A percentile compares a stretch with the other conserved stretches of the same genome.
Conservation (phyloP, 352 stramenopile species). For the Pythium vanterpoolii region DNA sequence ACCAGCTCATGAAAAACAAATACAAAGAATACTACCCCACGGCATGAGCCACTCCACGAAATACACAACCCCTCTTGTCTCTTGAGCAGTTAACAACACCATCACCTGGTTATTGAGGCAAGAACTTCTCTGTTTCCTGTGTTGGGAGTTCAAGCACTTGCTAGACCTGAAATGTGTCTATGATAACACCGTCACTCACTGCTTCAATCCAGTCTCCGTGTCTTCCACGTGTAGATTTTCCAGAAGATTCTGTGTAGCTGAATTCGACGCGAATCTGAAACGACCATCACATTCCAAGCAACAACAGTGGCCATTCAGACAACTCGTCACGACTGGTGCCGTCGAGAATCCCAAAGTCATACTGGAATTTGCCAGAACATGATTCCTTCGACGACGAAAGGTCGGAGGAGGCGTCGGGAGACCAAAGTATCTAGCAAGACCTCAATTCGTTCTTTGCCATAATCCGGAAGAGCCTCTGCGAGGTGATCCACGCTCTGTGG, state of each 20-base stretch:
- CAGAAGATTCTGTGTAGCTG: neutral
- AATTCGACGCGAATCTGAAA: neutral
- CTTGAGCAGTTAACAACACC: neutral
- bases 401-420: slow-evolving; percentile 64
- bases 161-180: neutral
- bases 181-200: neutral
- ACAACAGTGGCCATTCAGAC: neutral
- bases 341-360: slow-evolving; percentile 20
- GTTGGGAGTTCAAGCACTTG: neutral
- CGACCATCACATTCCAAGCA: neutral
- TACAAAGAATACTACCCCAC: neutral
- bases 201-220: neutral
- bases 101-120: neutral
- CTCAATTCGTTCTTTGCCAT: slow-evolving; percentile 69
- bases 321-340: neutral
- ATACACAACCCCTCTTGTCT: neutral
- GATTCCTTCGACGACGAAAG: slow-evolving; percentile 80
- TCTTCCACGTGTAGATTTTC: slow-evolving; percentile 18
- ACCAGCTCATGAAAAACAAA: slow-evolving; percentile 1
- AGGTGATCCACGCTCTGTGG: slow-evolving; percentile 68
- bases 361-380: slow-evolving; percentile 80
- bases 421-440: slow-evolving; percentile 77
- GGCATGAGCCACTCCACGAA: slow-evolving; percentile 1
- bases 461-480: slow-evolving; percentile 60
- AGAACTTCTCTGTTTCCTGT: neutral